Conservation (phyloP, 176 grass and related monocot species). For the Lolium rigidum region DNA sequence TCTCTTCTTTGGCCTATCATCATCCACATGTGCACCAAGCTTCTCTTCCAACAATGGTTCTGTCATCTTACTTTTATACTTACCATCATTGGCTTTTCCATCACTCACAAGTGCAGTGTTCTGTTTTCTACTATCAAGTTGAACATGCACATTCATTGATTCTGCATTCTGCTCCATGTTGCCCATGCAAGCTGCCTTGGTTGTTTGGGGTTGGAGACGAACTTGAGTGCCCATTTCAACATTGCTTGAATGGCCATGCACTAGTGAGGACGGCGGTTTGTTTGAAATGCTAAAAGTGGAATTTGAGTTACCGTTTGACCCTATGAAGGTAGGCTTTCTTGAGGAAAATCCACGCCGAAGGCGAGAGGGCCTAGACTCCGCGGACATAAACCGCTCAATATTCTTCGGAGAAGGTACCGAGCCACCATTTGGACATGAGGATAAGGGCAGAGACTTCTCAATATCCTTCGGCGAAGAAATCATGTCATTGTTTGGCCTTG, state of each 20-base stretch:
- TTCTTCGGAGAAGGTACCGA: neutral
- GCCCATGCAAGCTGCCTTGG: neutral
- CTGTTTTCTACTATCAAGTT: neutral
- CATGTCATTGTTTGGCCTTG: neutral
- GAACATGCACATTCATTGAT: neutral
- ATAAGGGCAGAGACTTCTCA: neutral
- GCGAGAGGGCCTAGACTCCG: neutral
- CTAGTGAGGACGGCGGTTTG: neutral
- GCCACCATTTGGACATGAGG: neutral
- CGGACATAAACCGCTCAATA: neutral
- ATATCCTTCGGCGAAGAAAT: neutral
- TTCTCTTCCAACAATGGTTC: slow-evolving; percentile 10
- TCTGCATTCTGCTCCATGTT: neutral
- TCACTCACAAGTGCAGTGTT: neutral
- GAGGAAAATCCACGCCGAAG: neutral
- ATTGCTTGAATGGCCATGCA: neutral
- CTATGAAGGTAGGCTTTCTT: neutral
- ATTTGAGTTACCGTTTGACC: neutral
- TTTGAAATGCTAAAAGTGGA: neutral
- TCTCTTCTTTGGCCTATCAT: neutral
- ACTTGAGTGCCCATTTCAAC: neutral
- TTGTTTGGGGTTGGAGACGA: neutral
- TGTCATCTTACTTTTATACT: neutral
- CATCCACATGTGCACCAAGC: neutral
- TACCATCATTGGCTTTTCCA: neutral